These are phyloP conservation scores for Hypoxylon sp. DNA, from an alignment of 2,329 filamentous ascomycete genomes.

Conservation along the genomic window DNA sequence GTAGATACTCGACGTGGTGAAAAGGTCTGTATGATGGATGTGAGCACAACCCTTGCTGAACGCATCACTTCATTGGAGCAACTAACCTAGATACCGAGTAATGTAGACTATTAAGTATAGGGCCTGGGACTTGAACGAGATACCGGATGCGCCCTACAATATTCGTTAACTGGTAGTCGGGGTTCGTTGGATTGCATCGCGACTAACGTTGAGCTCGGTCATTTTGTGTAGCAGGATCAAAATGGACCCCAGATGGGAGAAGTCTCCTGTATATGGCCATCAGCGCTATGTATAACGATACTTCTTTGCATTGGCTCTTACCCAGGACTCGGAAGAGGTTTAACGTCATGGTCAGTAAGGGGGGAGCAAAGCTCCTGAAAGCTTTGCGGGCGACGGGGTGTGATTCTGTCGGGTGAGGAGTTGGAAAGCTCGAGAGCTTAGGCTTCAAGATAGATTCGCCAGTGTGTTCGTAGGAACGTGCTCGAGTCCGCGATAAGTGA, in stretches of 20 bases:
- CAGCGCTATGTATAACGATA: constrained; percentile 31
- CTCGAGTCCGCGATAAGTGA: background rate
- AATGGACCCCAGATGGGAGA: constrained; percentile 95
- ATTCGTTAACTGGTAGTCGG: constrained; percentile 42
- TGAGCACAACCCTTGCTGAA: constrained; percentile 19
- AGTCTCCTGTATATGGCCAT: constrained; percentile 74
- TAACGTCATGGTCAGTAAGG: constrained; percentile 58
- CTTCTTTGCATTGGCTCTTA: constrained; percentile 50
- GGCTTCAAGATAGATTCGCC: constrained; percentile 1
- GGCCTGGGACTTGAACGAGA: constrained; percentile 98
- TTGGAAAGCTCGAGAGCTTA: background rate
- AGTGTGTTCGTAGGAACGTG: background rate
- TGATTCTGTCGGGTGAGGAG: constrained; percentile 11
- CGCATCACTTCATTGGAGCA: background rate
- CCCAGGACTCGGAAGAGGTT: constrained; percentile 71
- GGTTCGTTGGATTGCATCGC: constrained; percentile 5
- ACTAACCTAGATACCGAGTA: constrained; percentile 86
- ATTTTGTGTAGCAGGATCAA: constrained; percentile 97
- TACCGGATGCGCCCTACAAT: constrained; percentile 90
- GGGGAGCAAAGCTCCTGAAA: constrained; percentile 43
- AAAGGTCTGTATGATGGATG: constrained; percentile 72
- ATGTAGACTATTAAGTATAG: constrained; percentile 95
- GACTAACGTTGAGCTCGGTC: constrained; percentile 84
- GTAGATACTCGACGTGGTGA: constrained; percentile 86
- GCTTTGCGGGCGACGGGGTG: constrained; percentile 21